Conservation (phyloP, 257 asterid species). For the Ajuga chamaepitys region DNA sequence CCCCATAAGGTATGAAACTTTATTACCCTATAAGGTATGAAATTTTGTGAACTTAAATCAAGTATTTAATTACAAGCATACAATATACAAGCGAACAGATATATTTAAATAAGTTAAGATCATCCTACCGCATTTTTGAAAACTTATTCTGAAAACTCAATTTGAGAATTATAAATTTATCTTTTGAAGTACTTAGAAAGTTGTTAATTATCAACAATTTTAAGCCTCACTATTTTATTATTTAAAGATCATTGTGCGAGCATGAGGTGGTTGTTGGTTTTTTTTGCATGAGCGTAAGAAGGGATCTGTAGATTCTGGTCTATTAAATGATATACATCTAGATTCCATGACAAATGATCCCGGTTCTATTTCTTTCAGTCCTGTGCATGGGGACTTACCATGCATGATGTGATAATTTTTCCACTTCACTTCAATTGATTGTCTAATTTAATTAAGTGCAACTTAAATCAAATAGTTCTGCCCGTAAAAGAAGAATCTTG, state of each 20-base stretch:
- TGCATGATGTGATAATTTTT: background rate
- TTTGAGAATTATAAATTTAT: too few relatives aligned
- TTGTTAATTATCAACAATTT: too few relatives aligned
- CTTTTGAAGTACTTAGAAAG: too few relatives aligned
- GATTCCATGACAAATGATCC: background rate
- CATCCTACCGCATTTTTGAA: too few relatives aligned
- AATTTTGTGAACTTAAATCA: background rate
- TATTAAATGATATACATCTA: background rate
- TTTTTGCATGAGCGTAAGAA: background rate
- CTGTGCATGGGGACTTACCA: background rate
- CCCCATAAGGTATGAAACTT: slow-evolving; percentile 50
- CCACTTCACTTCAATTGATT: background rate
- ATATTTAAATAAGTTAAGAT: too few relatives aligned
- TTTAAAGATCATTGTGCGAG: background rate
- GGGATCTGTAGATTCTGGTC: background rate
- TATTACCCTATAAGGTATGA: background rate
- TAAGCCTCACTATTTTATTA: too few relatives aligned
- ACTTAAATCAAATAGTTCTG: background rate
- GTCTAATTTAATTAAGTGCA: background rate
- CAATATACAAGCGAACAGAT: background rate
- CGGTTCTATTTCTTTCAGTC: background rate
- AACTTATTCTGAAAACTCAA: too few relatives aligned
- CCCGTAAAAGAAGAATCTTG: background rate
- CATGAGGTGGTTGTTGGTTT: too few relatives aligned
- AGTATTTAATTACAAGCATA: background rate